These are phyloP conservation scores for Alternaria gaisen DNA, from an alignment of 2,329 filamentous ascomycete species.

Conservation along the genomic window DNA sequence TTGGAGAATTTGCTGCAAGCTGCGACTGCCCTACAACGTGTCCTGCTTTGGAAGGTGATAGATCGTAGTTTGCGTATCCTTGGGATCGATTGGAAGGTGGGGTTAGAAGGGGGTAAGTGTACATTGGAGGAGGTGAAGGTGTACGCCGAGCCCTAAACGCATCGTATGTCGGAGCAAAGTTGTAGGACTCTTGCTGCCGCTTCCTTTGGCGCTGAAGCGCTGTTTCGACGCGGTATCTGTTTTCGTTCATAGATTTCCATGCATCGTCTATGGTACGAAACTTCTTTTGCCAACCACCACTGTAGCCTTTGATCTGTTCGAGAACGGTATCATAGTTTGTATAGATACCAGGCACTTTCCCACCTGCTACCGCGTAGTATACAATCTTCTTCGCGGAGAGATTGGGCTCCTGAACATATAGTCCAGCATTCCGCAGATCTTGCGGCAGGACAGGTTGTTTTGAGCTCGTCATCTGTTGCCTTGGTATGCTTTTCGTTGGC, in stretches of 20 bases:
- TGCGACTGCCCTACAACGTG: not conserved
- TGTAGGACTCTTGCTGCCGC: not conserved
- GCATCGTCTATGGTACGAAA: conserved; percentile 69
- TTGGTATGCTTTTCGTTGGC: not conserved
- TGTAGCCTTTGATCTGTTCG: conserved; percentile 75
- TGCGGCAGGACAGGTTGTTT: not conserved
- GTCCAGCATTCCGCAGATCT: conserved; percentile 71
- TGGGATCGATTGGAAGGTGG: not conserved
- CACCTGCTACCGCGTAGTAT: conserved; percentile 68
- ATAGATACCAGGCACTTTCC: conserved; percentile 67
- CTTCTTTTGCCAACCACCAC: conserved; percentile 59
- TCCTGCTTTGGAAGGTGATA: not conserved
- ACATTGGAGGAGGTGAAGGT: not conserved
- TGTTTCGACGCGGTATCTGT: conserved; percentile 27
- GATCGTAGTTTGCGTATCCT: not conserved
- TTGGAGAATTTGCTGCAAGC: not conserved
- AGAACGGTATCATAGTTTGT: conserved; percentile 73
- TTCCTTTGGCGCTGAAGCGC: not conserved
- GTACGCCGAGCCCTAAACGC: not conserved
- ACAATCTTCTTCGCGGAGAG: conserved; percentile 53
- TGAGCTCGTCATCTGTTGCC: not conserved
- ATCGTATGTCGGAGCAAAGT: not conserved
- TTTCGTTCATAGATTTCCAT: conserved; percentile 72
- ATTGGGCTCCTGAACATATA: conserved; percentile 69
- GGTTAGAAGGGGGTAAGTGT: not conserved